These are phyloP conservation scores for Penicillium sp. DNA, from an alignment of 2,329 filamentous ascomycete species.

Conservation along the genomic window DNA sequence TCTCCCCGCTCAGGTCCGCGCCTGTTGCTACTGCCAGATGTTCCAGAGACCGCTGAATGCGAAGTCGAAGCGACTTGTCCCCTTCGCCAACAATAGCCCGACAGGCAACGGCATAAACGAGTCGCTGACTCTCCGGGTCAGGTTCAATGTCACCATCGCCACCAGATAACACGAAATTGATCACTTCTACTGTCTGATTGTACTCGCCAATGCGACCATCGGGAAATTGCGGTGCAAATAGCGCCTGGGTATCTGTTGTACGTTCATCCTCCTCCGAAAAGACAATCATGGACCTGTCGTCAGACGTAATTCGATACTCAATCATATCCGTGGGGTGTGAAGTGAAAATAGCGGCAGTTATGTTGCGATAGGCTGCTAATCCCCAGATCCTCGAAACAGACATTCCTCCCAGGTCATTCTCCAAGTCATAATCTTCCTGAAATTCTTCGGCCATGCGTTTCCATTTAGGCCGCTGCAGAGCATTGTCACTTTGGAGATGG, in stretches of 20 bases:
- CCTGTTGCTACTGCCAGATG: slow-evolving; percentile 29
- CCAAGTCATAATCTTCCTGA: slow-evolving; percentile 49
- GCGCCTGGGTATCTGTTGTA: slow-evolving; percentile 10
- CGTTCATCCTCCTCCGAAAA: slow-evolving; percentile 29
- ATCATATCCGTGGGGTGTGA: slow-evolving; percentile 58
- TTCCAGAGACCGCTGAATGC: slow-evolving; percentile 28
- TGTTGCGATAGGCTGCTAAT: slow-evolving; percentile 49
- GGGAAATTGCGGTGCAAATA: slow-evolving; percentile 12
- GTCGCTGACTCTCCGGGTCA: slow-evolving; percentile 28
- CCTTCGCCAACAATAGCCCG: slow-evolving; percentile 34
- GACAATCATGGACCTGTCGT: slow-evolving; percentile 45
- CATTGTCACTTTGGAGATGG: slow-evolving; percentile 1
- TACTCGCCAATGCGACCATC: slow-evolving; percentile 16
- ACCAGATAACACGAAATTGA: slow-evolving; percentile 31
- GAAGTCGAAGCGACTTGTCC: slow-evolving; percentile 22
- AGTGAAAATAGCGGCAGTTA: slow-evolving; percentile 51
- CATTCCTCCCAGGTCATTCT: slow-evolving; percentile 51
- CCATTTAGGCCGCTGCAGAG: slow-evolving; percentile 27
- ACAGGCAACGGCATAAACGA: slow-evolving; percentile 39
- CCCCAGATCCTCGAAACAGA: slow-evolving; percentile 56
- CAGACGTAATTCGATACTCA: slow-evolving; percentile 53
- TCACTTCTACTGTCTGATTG: slow-evolving; percentile 24
- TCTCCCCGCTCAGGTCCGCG: slow-evolving; percentile 35
- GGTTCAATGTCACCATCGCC: slow-evolving; percentile 12
- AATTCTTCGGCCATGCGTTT: slow-evolving; percentile 31